Conservation (phyloP, 495 filamentous ascomycete genomes). For the Penicillium coprophilum region DNA sequence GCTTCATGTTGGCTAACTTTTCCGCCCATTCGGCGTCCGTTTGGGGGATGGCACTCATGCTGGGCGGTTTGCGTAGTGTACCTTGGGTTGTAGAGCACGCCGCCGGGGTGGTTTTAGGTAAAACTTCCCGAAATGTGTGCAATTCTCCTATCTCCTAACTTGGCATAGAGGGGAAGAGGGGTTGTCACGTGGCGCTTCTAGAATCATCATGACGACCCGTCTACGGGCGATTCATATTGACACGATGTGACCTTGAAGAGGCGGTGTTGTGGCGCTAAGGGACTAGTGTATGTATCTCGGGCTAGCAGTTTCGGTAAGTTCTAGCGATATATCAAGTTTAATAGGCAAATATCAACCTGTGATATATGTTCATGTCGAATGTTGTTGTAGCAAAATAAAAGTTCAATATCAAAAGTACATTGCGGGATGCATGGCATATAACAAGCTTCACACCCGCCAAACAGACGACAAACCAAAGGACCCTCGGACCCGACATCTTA, state of each 20-base stretch:
- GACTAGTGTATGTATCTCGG: background rate
- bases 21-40: slow-evolving; percentile 41
- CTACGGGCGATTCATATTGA: slow-evolving; percentile 21
- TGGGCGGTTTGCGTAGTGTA: slow-evolving; percentile 15
- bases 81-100: background rate
- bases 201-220: slow-evolving; percentile 23
- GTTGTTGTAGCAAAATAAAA: background rate
- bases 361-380: background rate
- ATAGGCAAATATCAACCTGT: background rate
- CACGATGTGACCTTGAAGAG: slow-evolving; percentile 8
- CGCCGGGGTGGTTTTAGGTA: background rate
- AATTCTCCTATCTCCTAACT: background rate
- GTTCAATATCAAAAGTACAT: slow-evolving; percentile 3
- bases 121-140: background rate
- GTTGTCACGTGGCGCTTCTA: slow-evolving; percentile 30
- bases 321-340: background rate
- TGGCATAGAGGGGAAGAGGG: slow-evolving; percentile 21
- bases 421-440: slow-evolving; percentile 3
- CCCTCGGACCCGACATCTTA: background rate
- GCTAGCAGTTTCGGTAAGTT: background rate
- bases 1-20: slow-evolving; percentile 29
- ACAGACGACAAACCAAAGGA: background rate
- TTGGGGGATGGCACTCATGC: slow-evolving; percentile 31
- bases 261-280: slow-evolving; percentile 7
- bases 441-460: background rate